Evolutionary conservation across 257 asterid genomes (phyloP).

Genomic region (Solanum dulcamara): DNA sequence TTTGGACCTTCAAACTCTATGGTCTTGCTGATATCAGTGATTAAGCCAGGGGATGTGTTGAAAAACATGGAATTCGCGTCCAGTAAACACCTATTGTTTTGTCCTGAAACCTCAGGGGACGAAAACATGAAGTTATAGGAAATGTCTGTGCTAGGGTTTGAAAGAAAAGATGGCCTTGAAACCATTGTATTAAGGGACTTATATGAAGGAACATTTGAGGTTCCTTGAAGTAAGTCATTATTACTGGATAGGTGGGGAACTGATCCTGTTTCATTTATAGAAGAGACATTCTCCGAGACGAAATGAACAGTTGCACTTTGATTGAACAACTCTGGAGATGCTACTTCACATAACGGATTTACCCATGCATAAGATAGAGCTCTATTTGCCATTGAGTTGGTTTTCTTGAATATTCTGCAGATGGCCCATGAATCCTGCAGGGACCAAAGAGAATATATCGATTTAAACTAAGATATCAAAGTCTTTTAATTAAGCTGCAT

Average conservation of each 20-base stretch:
- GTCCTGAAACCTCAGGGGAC: background rate
- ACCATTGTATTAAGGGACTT: background rate
- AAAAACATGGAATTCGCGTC: conserved; percentile 50
- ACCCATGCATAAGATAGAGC: conserved; percentile 61
- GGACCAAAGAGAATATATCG: background rate
- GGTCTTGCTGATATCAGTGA: conserved; percentile 19
- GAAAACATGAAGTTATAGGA: conserved; percentile 10
- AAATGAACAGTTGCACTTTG: conserved; percentile 8
- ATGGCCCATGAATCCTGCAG: conserved; percentile 92
- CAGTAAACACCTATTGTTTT: background rate
- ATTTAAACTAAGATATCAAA: background rate
- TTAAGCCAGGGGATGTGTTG: conserved; percentile 33
- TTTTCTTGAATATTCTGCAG: conserved; percentile 92
- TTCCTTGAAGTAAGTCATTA: conserved; percentile 15
- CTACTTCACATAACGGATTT: conserved; percentile 7
- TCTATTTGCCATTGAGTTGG: conserved; percentile 53
- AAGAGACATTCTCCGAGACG: conserved; percentile 10
- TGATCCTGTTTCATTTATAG: conserved; percentile 9
- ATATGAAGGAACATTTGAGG: conserved; percentile 3
- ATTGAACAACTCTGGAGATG: conserved; percentile 3
- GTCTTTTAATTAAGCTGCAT: background rate
- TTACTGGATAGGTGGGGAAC: conserved; percentile 15
- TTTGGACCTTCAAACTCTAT: conserved; percentile 1
- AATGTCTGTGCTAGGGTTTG: conserved; percentile 7
- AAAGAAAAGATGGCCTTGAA: conserved; percentile 4